Base-by-base conservation (phyloP, 2,329 filamentous ascomycete genomes). In the Paracoccidioides brasiliensis region DNA sequence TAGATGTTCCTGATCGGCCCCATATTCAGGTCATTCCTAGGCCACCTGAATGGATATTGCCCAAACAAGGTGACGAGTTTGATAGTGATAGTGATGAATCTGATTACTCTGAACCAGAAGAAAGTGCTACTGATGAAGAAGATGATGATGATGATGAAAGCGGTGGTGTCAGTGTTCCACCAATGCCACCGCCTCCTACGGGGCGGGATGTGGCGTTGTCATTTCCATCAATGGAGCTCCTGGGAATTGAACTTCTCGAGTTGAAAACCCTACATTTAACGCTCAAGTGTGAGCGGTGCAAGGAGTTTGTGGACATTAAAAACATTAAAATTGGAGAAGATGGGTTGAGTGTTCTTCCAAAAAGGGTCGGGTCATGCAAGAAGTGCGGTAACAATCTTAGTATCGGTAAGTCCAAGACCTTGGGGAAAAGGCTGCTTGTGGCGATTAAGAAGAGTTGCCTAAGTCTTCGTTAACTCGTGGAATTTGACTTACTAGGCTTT, bases 241-340 rank as follows among this genome's bases (percentile, higher is more conserved):
- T 88, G 65, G 81, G 84, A 41, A 84, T 93, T 58, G 88, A 93
- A 64, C 71, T 93, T 2, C 75, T 94, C 7, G 82, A 90, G 62
- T 70, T 91, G 1, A 74, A 78, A 0, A 76, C 80, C 30, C 72
- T 93, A 37, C 83, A 80, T 56, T 74, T 93, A 59, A 85, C 80
- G 3, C 76, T 89, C 59, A 90, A 90, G 67, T 94, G 88, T 67
- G 81, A 84, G 53, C 80, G 88, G 41, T 94, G 88, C 76, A 90
- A 85, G 67, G 85, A 86, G 3, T 68, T 76, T 10, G 82, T 83
- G 63, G 88, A 93, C 59, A 71, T 90, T 43, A 80, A 80, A 6
- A 81, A 81, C 30, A 73, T 91, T 7, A 81, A 79, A 56, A 78
- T 82, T 46, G 77, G 76, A 43, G 70, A 68, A 32, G 70, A 72